Conservation (phyloP, 2,329 filamentous ascomycete species). For the Arthrinium phaeospermum region DNA sequence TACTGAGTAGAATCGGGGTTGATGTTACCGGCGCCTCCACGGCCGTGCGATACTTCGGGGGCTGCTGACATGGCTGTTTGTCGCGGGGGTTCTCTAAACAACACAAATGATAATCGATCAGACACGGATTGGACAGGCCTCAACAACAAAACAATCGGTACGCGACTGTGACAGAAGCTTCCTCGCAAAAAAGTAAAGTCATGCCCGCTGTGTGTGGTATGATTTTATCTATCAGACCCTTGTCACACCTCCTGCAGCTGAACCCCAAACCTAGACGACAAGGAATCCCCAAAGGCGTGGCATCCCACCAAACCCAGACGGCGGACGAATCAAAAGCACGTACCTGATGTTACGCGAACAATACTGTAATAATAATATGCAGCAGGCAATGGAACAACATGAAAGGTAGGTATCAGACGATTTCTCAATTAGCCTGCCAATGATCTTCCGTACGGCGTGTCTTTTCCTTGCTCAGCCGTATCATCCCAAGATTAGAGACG, state of each 20-base stretch:
- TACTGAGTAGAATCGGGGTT: constrained; percentile 62
- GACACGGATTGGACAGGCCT: not conserved
- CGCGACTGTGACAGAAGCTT: not conserved
- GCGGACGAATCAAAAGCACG: constrained; percentile 4
- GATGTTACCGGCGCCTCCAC: constrained; percentile 68
- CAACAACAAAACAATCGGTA: not conserved
- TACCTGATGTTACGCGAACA: constrained; percentile 3
- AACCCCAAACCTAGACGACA: not conserved
- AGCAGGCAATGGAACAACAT: not conserved
- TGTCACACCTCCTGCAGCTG: not conserved
- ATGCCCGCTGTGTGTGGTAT: not conserved
- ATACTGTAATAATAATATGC: not conserved
- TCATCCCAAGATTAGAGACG: not conserved
- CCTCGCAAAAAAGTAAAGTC: not conserved
- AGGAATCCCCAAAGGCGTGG: not conserved
- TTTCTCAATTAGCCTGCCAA: constrained; percentile 2
- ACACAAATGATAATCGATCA: not conserved
- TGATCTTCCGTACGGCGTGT: not conserved
- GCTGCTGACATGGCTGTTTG: not conserved
- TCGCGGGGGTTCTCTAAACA: not conserved
- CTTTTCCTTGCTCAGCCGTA: not conserved
- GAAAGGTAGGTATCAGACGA: not conserved
- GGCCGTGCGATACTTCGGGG: constrained; percentile 43
- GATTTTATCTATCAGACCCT: constrained; percentile 10
- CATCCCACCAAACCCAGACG: not conserved